Percentiles rank a stretch among this genome's conserved stretches.
Conservation (phyloP, 192 early-diverging fungal species). For the Backusella morwellensis region DNA sequence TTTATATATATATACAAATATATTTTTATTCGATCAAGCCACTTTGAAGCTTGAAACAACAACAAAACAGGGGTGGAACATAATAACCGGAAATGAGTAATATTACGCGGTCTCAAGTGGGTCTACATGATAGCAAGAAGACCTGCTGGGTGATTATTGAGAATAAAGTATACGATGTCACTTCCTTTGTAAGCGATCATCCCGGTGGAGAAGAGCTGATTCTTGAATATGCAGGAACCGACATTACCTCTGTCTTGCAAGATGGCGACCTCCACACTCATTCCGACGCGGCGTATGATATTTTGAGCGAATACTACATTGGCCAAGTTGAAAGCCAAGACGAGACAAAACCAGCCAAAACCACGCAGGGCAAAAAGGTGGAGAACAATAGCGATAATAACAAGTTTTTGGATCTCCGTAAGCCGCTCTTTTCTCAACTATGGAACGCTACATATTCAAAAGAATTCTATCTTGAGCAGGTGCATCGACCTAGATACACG, state of each 20-base stretch:
- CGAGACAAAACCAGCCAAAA: not conserved
- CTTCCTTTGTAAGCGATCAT: conserved; percentile 83
- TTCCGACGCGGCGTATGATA: conserved; percentile 79
- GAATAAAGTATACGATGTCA: conserved; percentile 87
- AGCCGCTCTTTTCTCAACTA: conserved; percentile 85
- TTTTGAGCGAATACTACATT: conserved; percentile 83
- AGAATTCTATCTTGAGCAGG: conserved; percentile 83
- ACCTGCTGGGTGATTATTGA: conserved; percentile 83
- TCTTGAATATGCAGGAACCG: conserved; percentile 81
- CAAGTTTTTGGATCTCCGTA: conserved; percentile 76
- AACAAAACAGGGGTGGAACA: not conserved
- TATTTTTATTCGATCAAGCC: not conserved
- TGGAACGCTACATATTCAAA: conserved; percentile 72
- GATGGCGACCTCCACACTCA: conserved; percentile 75
- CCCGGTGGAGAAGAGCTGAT: conserved; percentile 91
- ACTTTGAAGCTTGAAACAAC: not conserved
- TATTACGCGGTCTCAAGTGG: conserved; percentile 48
- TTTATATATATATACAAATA: not conserved
- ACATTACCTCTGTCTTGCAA: conserved; percentile 72
- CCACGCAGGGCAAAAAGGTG: not conserved
- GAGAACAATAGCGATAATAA: conserved; percentile 33
- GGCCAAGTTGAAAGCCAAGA: conserved; percentile 41
- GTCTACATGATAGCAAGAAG: conserved; percentile 58
- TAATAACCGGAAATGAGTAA: not conserved
- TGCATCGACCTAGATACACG: conserved; percentile 85